These are phyloP conservation scores for Cladosporium halotolerans DNA, from an alignment of 2,329 filamentous ascomycete species.

Conservation along the genomic window DNA sequence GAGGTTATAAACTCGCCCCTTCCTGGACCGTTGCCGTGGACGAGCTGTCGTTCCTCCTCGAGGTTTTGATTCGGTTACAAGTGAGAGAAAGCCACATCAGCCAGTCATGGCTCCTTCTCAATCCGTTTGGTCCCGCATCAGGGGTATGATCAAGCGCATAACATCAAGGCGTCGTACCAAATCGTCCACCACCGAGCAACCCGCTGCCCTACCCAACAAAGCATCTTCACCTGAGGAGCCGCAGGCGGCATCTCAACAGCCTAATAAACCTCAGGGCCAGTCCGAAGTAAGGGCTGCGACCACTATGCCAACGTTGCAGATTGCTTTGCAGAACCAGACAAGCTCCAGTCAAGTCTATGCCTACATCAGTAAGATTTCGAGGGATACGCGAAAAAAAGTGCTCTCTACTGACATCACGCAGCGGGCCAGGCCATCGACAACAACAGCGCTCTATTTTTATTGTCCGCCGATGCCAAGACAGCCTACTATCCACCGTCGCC, in stretches of 20 bases:
- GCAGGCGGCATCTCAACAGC: constrained; percentile 1
- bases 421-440: constrained; percentile 31
- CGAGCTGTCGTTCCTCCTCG: no score
- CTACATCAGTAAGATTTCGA: constrained; percentile 44
- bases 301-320: constrained; percentile 23
- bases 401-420: constrained; percentile 1
- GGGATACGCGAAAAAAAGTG: background rate
- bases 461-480: constrained; percentile 30
- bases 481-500: constrained; percentile 32
- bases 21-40: no score
- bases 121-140: background rate
- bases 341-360: constrained; percentile 29
- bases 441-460: constrained; percentile 28
- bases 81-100: background rate
- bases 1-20: no score
- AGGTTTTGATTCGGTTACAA: background rate
- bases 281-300: constrained; percentile 16
- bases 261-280: constrained; percentile 4
- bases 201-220: background rate
- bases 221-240: constrained; percentile 4
- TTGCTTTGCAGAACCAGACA: constrained; percentile 29
- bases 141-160: background rate
- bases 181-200: background rate
- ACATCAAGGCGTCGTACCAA: background rate
- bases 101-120: constrained; percentile 8